Conservation (phyloP, 768 basidiomycete genomes). For the Lepiota venenata region DNA sequence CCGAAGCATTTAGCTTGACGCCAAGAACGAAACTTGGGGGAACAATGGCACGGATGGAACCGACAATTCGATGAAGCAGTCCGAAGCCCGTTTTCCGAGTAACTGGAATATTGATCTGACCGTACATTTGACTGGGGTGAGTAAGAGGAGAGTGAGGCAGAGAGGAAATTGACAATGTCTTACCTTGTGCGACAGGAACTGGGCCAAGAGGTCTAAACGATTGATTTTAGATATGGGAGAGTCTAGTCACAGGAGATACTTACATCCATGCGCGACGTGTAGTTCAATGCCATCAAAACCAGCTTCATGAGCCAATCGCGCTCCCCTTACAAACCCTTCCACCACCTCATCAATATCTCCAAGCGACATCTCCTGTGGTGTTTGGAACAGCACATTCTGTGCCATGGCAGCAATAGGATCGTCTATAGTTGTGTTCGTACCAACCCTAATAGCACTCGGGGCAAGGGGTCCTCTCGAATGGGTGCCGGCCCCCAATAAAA, state of each 20-base stretch:
- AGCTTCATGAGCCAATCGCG: slow-evolving; percentile 54
- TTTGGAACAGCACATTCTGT: slow-evolving; percentile 56
- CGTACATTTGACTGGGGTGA: slow-evolving; percentile 38
- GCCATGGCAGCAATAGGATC: slow-evolving; percentile 31
- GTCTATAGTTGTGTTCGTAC: slow-evolving; percentile 20
- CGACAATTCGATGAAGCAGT: slow-evolving; percentile 55
- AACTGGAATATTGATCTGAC: slow-evolving; percentile 54
- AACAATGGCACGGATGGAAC: slow-evolving; percentile 49
- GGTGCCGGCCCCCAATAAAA: slow-evolving; percentile 62
- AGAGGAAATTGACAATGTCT: not conserved
- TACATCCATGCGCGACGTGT: slow-evolving; percentile 85
- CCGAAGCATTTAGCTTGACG: slow-evolving; percentile 78
- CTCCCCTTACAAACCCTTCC: slow-evolving; percentile 62
- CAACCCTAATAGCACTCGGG: slow-evolving; percentile 61
- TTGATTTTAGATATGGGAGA: not conserved
- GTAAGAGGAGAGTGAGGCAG: not conserved
- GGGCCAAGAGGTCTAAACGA: slow-evolving; percentile 65
- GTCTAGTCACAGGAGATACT: slow-evolving; percentile 24
- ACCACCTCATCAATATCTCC: slow-evolving; percentile 62
- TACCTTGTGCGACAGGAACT: slow-evolving; percentile 77
- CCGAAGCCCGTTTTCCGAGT: slow-evolving; percentile 41
- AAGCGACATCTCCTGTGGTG: slow-evolving; percentile 54
- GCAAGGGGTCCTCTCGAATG: slow-evolving; percentile 62
- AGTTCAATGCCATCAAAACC: slow-evolving; percentile 89
- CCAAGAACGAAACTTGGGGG: slow-evolving; percentile 66